Evolutionary conservation across 495 filamentous ascomycete genomes (phyloP).

Genomic region (Daldinia bambusicola): DNA sequence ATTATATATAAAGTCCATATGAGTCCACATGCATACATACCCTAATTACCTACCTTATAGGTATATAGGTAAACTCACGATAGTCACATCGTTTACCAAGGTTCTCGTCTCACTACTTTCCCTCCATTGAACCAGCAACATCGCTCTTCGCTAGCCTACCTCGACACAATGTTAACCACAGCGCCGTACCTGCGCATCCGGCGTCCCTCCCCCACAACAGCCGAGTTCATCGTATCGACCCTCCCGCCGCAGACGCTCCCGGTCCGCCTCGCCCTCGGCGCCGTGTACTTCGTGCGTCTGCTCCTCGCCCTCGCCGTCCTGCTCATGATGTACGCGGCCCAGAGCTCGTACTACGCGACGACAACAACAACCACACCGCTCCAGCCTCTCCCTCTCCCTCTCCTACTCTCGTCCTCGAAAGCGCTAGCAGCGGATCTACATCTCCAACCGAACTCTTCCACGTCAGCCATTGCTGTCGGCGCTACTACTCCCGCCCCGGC

Average conservation of each 20-base stretch:
- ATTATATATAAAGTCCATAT: too few relatives aligned
- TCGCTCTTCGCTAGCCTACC: neutral
- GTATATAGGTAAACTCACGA: neutral
- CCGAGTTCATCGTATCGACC: slow-evolving; percentile 86
- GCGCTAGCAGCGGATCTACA: neutral
- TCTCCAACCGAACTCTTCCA: neutral
- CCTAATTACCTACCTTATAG: too few relatives aligned
- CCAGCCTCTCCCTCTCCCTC: neutral
- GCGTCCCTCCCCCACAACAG: slow-evolving; percentile 86
- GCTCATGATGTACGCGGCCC: slow-evolving; percentile 51
- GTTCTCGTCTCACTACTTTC: neutral
- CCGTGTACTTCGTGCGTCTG: slow-evolving; percentile 61
- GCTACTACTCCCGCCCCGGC: neutral
- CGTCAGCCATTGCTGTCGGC: slow-evolving; percentile 8
- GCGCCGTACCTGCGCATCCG: slow-evolving; percentile 68
- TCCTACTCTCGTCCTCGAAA: neutral
- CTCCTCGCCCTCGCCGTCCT: slow-evolving; percentile 48
- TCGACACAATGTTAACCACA: slow-evolving; percentile 60
- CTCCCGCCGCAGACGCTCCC: slow-evolving; percentile 66
- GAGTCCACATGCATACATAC: too few relatives aligned
- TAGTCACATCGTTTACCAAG: neutral
- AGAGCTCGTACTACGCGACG: slow-evolving; percentile 38
- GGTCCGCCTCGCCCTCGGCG: slow-evolving; percentile 62
- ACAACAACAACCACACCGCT: too few relatives aligned
- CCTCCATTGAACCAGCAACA: neutral